These are phyloP conservation scores for Cubamyces lactineus DNA, from an alignment of 768 basidiomycete genomes.

Conservation along the genomic window DNA sequence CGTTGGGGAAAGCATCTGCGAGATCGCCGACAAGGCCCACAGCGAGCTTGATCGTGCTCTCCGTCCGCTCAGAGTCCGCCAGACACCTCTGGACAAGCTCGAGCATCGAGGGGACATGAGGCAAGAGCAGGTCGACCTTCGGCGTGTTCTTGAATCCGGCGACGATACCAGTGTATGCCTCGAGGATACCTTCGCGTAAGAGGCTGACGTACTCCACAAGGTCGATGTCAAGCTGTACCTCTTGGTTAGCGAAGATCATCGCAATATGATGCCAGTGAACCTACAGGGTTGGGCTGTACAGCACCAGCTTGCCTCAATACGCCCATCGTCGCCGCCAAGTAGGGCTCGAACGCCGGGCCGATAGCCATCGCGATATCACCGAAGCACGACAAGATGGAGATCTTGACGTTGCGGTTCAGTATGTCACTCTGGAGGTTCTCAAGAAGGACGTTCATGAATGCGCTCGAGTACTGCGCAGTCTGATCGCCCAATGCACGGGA, in stretches of 20 bases:
- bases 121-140: slow-evolving; percentile 72
- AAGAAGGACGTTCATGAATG: slow-evolving; percentile 91
- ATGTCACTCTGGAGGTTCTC: slow-evolving; percentile 91
- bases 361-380: slow-evolving; percentile 96
- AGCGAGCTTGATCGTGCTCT: slow-evolving; percentile 70
- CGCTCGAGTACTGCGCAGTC: slow-evolving; percentile 78
- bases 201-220: slow-evolving; percentile 90
- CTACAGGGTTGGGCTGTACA: slow-evolving; percentile 84
- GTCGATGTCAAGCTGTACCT: slow-evolving; percentile 76
- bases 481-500: slow-evolving; percentile 91
- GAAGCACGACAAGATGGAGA: slow-evolving; percentile 93
- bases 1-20: slow-evolving; percentile 82
- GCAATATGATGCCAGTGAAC: slow-evolving; percentile 32
- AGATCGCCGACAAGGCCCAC: slow-evolving; percentile 93
- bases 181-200: slow-evolving; percentile 92
- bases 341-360: slow-evolving; percentile 84
- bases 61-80: slow-evolving; percentile 81
- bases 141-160: slow-evolving; percentile 86
- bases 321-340: slow-evolving; percentile 85
- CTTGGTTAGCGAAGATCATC: not conserved
- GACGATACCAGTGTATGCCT: slow-evolving; percentile 95
- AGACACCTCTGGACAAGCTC: slow-evolving; percentile 80
- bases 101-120: slow-evolving; percentile 74
- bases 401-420: slow-evolving; percentile 93
- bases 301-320: slow-evolving; percentile 91